These are phyloP conservation scores for Turnera subulata DNA, from an alignment of 345 rosid species.

Conservation along the genomic window DNA sequence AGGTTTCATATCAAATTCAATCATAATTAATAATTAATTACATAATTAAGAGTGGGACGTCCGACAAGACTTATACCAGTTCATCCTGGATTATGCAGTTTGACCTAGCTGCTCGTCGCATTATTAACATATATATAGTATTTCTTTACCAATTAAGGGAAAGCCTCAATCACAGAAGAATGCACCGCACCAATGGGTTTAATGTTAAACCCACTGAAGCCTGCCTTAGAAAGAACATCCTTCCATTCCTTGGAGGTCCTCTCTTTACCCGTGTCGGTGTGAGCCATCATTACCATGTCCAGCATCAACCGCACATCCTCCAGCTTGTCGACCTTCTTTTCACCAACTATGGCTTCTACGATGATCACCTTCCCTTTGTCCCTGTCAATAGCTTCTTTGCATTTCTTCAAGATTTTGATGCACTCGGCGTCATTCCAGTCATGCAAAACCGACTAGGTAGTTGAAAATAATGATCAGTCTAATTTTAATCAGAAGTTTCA, in stretches of 20 bases:
- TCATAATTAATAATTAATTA: too few species aligned
- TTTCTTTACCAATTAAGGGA: slow-evolving; percentile 33
- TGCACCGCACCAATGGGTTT: slow-evolving; percentile 39
- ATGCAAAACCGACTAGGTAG: slow-evolving; percentile 70
- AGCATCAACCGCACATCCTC: slow-evolving; percentile 43
- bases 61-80: too few species aligned
- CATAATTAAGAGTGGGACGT: too few species aligned
- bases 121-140: too few species aligned
- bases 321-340: slow-evolving; percentile 28
- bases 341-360: slow-evolving; percentile 46
- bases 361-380: slow-evolving; percentile 58
- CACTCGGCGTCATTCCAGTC: slow-evolving; percentile 75
- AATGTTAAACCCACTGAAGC: slow-evolving; percentile 40
- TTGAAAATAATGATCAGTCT: too few species aligned
- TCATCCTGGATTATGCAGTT: too few species aligned
- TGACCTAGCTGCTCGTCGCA: too few species aligned
- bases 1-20: too few species aligned
- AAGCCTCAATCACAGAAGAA: slow-evolving; percentile 49
- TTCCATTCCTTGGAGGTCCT: slow-evolving; percentile 65
- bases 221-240: slow-evolving; percentile 48
- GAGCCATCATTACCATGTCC: slow-evolving; percentile 81
- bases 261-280: slow-evolving; percentile 57
- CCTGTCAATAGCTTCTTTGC: slow-evolving; percentile 53
- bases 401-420: slow-evolving; percentile 52
- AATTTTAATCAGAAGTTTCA: too few species aligned